Percentiles rank a stretch among this genome's conserved stretches.
phyloP scores from a whole-genome alignment of 139 green algal species.

The Gonium pectorale region DNA sequence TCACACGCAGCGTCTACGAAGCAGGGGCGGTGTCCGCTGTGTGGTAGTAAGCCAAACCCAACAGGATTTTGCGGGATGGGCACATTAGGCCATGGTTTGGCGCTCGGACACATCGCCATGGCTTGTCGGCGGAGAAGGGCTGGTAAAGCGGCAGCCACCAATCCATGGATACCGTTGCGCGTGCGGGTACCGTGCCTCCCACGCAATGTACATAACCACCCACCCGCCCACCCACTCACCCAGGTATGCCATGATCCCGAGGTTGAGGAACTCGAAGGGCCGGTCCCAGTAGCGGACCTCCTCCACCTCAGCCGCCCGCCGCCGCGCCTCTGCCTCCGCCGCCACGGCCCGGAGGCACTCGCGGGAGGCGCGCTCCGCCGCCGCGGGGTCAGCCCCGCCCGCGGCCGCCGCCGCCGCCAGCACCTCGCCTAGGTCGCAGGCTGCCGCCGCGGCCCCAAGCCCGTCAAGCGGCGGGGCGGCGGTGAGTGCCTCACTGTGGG shows the following conservation, averaged over 20 bases:
- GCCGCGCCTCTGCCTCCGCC: background rate
- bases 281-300: constrained; percentile 31
- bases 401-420: background rate
- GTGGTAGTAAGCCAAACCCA: too few species aligned
- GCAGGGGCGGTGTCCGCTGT: too few species aligned
- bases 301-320: background rate
- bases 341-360: background rate
- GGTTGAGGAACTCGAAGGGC: constrained; percentile 68
- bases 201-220: too few species aligned
- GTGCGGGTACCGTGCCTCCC: too few species aligned
- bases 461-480: background rate
- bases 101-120: too few species aligned
- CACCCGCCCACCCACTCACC: too few species aligned
- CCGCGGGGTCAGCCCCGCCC: background rate
- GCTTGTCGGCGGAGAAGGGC: too few species aligned
- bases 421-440: background rate
- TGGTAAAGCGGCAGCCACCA: too few species aligned
- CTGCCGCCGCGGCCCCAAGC: background rate
- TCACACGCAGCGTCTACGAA: too few species aligned
- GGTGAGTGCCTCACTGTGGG: constrained; percentile 1
- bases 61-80: too few species aligned
- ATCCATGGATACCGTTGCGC: too few species aligned
- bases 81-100: too few species aligned
- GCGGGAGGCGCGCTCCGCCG: background rate
- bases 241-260: constrained; percentile 79